A percentile compares a stretch with the other conserved stretches of the same genome.
These are phyloP conservation scores for Biscogniauxia sp. DNA, from an alignment of 2,329 filamentous ascomycete genomes.

Conservation along the genomic window DNA sequence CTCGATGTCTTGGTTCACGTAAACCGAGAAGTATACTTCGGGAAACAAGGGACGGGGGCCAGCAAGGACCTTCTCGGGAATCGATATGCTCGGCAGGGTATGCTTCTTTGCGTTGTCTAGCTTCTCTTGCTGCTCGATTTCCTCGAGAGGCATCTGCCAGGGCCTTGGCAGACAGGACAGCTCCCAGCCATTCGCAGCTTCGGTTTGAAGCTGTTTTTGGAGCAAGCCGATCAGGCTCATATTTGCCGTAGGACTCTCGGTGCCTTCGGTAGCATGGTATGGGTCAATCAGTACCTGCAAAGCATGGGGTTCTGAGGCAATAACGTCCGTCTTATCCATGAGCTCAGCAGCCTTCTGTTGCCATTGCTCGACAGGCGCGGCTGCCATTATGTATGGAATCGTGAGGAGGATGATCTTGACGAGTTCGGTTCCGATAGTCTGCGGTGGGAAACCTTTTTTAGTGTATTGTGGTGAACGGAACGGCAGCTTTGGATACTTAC, in stretches of 20 bases:
- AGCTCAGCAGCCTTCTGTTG: conserved; percentile 73
- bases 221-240: conserved; percentile 74
- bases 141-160: conserved; percentile 62
- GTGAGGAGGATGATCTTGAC: conserved; percentile 96
- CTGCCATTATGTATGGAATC: conserved; percentile 83
- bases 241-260: conserved; percentile 61
- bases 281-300: conserved; percentile 85
- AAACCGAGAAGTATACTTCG: conserved; percentile 92
- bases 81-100: conserved; percentile 68
- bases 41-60: conserved; percentile 80
- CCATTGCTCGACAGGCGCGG: conserved; percentile 62
- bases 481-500: conserved; percentile 50
- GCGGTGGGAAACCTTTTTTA: not conserved
- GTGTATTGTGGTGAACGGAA: not conserved
- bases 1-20: conserved; percentile 79
- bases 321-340: conserved; percentile 92
- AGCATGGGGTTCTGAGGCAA: conserved; percentile 82
- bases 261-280: conserved; percentile 64
- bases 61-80: conserved; percentile 73
- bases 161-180: conserved; percentile 67
- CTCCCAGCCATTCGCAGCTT: conserved; percentile 73
- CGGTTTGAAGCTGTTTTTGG: conserved; percentile 79
- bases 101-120: conserved; percentile 67
- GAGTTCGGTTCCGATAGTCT: conserved; percentile 76
- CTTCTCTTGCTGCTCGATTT: conserved; percentile 59